phyloP scores from a whole-genome alignment of 257 asterid species.

The Przewalskia tangutica region DNA sequence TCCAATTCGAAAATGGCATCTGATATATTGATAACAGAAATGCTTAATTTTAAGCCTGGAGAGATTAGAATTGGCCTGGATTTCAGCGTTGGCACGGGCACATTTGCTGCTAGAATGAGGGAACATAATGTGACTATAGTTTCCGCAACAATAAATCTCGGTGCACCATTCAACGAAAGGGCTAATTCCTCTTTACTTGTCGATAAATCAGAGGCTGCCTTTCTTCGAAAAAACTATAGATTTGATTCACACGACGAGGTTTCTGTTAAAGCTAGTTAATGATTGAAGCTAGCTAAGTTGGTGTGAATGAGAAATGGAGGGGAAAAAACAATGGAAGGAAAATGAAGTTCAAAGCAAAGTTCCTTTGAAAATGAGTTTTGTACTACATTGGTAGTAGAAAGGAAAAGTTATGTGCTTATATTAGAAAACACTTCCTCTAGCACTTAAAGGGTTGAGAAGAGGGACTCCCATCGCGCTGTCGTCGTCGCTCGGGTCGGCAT shows the following conservation, averaged over 20 bases:
- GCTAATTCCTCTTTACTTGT: conserved; percentile 45
- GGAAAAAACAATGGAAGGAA: too few relatives aligned
- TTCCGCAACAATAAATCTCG: conserved; percentile 43
- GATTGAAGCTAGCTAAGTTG: too few relatives aligned
- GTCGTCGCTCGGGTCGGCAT: too few relatives aligned
- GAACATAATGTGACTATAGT: conserved; percentile 46
- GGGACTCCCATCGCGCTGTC: too few relatives aligned
- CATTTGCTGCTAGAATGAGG: conserved; percentile 57
- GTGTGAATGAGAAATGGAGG: too few relatives aligned
- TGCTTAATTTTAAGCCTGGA: conserved; percentile 39
- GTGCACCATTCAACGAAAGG: conserved; percentile 62
- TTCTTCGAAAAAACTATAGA: conserved; percentile 62
- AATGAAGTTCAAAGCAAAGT: too few relatives aligned
- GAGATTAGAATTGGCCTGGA: conserved; percentile 52
- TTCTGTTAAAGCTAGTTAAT: too few relatives aligned
- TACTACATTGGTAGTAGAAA: too few relatives aligned
- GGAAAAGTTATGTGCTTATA: too few relatives aligned
- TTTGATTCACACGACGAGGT: conserved; percentile 54
- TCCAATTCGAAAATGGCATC: conserved; percentile 23
- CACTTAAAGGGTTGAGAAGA: too few relatives aligned
- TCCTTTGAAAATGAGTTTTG: too few relatives aligned
- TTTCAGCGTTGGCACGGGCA: conserved; percentile 55
- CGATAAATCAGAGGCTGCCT: conserved; percentile 55
- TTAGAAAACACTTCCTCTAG: too few relatives aligned
- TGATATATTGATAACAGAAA: conserved; percentile 36